Conservation (phyloP, 768 basidiomycete species). For the Hydnomerulius pinastri region DNA sequence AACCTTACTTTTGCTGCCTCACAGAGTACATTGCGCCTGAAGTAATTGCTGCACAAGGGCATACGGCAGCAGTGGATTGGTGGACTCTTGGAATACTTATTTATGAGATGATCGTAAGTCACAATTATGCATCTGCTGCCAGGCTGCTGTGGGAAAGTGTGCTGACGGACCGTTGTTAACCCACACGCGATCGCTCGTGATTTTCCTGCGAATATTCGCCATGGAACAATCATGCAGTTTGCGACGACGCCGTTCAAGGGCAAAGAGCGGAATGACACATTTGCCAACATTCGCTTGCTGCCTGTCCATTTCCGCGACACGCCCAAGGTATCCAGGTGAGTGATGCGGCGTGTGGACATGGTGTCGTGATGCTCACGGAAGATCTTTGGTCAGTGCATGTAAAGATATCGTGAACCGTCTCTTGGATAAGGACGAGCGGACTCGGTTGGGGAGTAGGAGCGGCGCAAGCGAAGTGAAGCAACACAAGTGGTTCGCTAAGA, state of each 20-base stretch:
- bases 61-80: conserved; percentile 99
- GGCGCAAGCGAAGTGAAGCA: conserved; percentile 99
- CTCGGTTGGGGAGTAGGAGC: conserved; percentile 85
- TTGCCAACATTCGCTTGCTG: conserved; percentile 89
- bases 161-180: conserved; percentile 40
- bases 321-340: conserved; percentile 76
- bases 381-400: conserved; percentile 57
- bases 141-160: conserved; percentile 21
- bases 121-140: conserved; percentile 27
- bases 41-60: conserved; percentile 94
- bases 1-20: conserved; percentile 8
- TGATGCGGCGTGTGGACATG: conserved; percentile 10
- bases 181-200: conserved; percentile 2
- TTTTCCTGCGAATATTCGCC: conserved; percentile 21
- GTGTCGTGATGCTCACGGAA: conserved; percentile 11
- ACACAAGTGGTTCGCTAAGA: conserved; percentile 96
- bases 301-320: conserved; percentile 86
- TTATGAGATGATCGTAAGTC: conserved; percentile 96
- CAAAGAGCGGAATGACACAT: conserved; percentile 89
- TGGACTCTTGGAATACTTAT: conserved; percentile 98
- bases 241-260: conserved; percentile 99
- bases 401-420: conserved; percentile 87
- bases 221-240: conserved; percentile 56
- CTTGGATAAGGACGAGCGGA: conserved; percentile 89
- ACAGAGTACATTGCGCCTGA: conserved; percentile 99